Evolutionary conservation across 2,329 filamentous ascomycete genomes (phyloP).

Genomic region (Allantophomopsis lycopodina): DNA sequence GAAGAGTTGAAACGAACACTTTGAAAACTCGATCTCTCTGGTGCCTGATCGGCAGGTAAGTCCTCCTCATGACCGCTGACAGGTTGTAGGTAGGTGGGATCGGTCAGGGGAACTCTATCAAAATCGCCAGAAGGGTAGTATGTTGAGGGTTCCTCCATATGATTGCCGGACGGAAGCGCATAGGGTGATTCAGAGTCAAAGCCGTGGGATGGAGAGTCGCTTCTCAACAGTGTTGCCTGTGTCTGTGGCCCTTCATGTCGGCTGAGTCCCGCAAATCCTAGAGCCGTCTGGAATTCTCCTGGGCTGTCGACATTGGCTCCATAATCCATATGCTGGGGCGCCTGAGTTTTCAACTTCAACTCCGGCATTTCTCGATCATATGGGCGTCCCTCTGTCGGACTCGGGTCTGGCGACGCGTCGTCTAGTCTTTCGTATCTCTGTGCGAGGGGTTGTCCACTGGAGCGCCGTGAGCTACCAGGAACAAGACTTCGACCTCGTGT

Average conservation of each 20-base stretch:
- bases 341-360: slow-evolving; percentile 3
- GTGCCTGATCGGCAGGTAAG: slow-evolving; percentile 24
- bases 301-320: slow-evolving; percentile 15
- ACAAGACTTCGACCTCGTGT: slow-evolving; percentile 18
- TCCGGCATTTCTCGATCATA: slow-evolving; percentile 3
- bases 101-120: slow-evolving; percentile 45
- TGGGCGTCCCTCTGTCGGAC: slow-evolving; percentile 8
- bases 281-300: slow-evolving; percentile 15
- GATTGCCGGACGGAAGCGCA: slow-evolving; percentile 9
- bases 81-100: slow-evolving; percentile 37
- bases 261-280: slow-evolving; percentile 19
- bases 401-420: slow-evolving; percentile 11
- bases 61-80: slow-evolving; percentile 30
- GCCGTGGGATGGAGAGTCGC: slow-evolving; percentile 1
- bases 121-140: slow-evolving; percentile 31
- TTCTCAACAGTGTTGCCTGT: slow-evolving; percentile 11
- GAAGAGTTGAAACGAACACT: slow-evolving; percentile 34
- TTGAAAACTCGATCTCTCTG: slow-evolving; percentile 35
- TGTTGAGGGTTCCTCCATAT: slow-evolving; percentile 4
- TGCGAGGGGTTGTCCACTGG: slow-evolving; percentile 7
- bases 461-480: slow-evolving; percentile 12
- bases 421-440: slow-evolving; percentile 17
- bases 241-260: slow-evolving; percentile 17
- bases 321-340: slow-evolving; percentile 3
- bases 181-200: slow-evolving; percentile 13